Conservation (phyloP, 108 stramenopile genomes). For the Cyclotella choctawhatcheeana region DNA sequence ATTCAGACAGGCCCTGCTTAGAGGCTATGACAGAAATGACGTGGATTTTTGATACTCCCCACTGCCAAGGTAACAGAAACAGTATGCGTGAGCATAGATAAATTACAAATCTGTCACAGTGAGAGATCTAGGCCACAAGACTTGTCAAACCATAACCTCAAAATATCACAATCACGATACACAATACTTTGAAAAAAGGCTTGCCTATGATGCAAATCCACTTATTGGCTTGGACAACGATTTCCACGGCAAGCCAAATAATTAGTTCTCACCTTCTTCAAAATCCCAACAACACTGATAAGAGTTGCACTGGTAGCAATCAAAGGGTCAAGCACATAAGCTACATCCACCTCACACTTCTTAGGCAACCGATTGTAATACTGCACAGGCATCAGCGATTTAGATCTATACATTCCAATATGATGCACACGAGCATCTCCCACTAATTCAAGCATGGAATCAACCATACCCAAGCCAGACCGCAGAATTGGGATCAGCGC, state of each 20-base stretch:
- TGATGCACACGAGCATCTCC: conserved; percentile 95
- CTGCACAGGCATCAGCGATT: conserved; percentile 83
- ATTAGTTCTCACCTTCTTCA: conserved; percentile 91
- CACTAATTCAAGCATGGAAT: conserved; percentile 94
- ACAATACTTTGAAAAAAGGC: too few relatives aligned
- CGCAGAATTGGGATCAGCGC: conserved; percentile 95
- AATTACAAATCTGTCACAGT: too few relatives aligned
- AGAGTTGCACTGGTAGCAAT: conserved; percentile 92
- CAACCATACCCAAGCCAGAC: conserved; percentile 95
- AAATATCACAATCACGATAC: too few relatives aligned
- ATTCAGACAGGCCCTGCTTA: conserved; percentile 64
- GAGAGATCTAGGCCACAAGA: too few relatives aligned
- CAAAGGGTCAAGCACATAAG: conserved; percentile 94
- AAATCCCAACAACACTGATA: conserved; percentile 85
- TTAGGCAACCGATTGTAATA: conserved; percentile 97
- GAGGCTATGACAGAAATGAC: conserved; percentile 89
- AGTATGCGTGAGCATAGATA: too few relatives aligned
- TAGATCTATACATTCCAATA: conserved; percentile 96
- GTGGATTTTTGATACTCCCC: conserved; percentile 87
- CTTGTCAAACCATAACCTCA: too few relatives aligned
- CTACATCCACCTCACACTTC: conserved; percentile 78
- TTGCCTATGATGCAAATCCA: background rate
- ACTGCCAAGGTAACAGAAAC: too few relatives aligned
- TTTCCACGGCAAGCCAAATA: background rate
- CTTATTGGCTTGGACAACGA: background rate